phyloP scores from a whole-genome alignment of 1,284 basidiomycete species.

The Tilletia walkeri region DNA sequence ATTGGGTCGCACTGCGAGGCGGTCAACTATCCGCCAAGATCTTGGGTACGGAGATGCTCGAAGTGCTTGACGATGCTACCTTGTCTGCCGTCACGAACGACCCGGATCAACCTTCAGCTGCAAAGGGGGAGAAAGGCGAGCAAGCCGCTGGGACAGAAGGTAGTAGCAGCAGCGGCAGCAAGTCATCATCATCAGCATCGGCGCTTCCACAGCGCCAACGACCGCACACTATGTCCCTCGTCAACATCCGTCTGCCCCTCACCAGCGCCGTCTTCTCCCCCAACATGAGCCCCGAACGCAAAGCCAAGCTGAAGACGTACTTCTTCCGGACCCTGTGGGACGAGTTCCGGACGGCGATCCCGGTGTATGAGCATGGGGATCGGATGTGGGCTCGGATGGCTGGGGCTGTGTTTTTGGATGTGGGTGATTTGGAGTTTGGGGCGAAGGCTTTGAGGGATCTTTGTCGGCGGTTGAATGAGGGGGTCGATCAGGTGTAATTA shows the following conservation, averaged over 20 bases:
- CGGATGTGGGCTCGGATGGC: constrained; percentile 36
- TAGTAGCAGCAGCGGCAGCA: no score
- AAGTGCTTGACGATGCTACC: constrained; percentile 13
- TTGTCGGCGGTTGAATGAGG: constrained; percentile 14
- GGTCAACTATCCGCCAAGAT: constrained; percentile 67
- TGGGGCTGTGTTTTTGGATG: constrained; percentile 40
- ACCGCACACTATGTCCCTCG: background rate
- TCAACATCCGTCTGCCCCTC: constrained; percentile 20
- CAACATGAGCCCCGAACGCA: constrained; percentile 1
- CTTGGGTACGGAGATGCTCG: constrained; percentile 68
- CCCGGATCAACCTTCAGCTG: background rate
- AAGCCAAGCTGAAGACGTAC: constrained; percentile 11
- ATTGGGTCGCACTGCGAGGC: constrained; percentile 70
- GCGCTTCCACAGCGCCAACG: background rate
- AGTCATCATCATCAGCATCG: background rate
- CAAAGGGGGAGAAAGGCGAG: background rate
- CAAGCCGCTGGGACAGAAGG: background rate
- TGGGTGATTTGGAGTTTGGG: constrained; percentile 30
- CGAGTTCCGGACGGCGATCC: constrained; percentile 24
- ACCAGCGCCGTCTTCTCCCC: constrained; percentile 35
- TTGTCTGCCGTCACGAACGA: constrained; percentile 37
- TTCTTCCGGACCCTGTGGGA: constrained; percentile 23
- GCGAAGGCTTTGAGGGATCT: constrained; percentile 8
- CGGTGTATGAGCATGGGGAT: constrained; percentile 21
- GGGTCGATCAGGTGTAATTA: background rate